Percentiles rank a stretch among this genome's conserved stretches.
Conservation (phyloP, 139 green algal genomes). For the Ulvella scutata region DNA sequence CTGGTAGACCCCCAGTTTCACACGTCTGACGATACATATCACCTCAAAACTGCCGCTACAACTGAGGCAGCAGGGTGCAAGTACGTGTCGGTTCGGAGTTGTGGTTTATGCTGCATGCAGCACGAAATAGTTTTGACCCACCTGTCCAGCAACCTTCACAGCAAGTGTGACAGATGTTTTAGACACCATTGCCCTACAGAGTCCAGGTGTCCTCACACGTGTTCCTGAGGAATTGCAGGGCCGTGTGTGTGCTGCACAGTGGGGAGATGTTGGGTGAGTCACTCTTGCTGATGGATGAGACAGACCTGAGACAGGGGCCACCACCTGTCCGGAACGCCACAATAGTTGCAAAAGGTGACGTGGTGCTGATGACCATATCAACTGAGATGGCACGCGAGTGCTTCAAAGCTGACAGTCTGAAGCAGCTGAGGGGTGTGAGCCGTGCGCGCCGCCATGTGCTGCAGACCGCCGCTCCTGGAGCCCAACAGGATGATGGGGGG, state of each 20-base stretch:
- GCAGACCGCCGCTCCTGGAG: too few species aligned
- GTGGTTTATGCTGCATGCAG: too few species aligned
- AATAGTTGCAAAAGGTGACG: not conserved
- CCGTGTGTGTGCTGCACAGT: not conserved
- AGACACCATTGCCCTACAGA: too few species aligned
- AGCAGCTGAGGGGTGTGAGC: too few species aligned
- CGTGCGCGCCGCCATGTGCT: too few species aligned
- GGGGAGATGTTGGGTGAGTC: not conserved
- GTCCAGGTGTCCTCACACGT: too few species aligned
- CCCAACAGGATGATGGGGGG: too few species aligned
- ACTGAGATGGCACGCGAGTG: not conserved
- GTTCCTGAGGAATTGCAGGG: too few species aligned
- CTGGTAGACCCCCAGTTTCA: not conserved
- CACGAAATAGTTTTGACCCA: too few species aligned
- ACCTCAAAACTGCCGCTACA: not conserved
- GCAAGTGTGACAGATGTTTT: too few species aligned
- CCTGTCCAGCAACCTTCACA: too few species aligned
- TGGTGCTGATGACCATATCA: not conserved
- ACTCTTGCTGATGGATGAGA: not conserved
- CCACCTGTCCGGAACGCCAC: not conserved
- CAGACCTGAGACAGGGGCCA: not conserved
- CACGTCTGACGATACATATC: not conserved
- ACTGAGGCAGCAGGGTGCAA: not conserved
- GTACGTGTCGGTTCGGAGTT: too few species aligned
- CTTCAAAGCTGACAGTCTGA: not conserved